Percentiles rank a stretch among this genome's conserved stretches.
Evolutionary conservation across 1,139 yeast species (phyloP).

Genomic region (Magnusiomyces fungicola): DNA sequence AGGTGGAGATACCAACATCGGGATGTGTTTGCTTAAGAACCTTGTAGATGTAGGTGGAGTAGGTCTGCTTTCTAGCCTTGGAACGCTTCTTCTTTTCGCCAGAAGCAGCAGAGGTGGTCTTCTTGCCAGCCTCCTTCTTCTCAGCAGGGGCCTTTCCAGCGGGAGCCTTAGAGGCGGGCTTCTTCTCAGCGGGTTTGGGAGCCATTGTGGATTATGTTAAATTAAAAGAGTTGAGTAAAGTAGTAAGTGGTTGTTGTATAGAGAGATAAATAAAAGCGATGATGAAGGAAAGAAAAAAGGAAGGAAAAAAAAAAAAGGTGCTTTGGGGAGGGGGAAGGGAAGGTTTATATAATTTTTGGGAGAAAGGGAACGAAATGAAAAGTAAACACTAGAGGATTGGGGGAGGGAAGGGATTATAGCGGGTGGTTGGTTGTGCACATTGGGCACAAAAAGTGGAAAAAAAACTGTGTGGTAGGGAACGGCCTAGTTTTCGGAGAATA

Average conservation of each 20-base stretch:
- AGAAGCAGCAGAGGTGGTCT: conserved; percentile 54
- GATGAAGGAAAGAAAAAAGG: conserved; percentile 20
- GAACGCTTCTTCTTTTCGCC: conserved; percentile 89
- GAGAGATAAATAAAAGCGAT: neutral
- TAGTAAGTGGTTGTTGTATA: conserved; percentile 1
- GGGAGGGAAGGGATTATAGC: no score
- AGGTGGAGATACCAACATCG: conserved; percentile 99
- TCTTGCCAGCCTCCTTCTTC: conserved; percentile 94
- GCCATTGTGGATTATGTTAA: conserved; percentile 49
- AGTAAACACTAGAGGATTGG: neutral
- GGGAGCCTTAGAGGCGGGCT: conserved; percentile 55
- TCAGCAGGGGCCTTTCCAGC: conserved; percentile 99
- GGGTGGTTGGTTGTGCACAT: neutral
- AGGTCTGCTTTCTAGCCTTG: conserved; percentile 97
- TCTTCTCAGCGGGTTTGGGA: conserved; percentile 90
- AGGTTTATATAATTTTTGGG: conserved; percentile 8
- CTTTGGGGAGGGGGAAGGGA: conserved; percentile 3
- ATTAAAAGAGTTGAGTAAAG: conserved; percentile 6
- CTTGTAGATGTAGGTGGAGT: conserved; percentile 97
- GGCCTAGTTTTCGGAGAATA: conserved; percentile 2
- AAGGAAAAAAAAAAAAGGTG: conserved; percentile 8
- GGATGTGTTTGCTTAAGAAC: conserved; percentile 99
- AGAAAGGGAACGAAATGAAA: neutral
- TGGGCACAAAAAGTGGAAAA: no score
- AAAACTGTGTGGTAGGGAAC: conserved; percentile 3